Evolutionary conservation across 2,329 filamentous ascomycete genomes (phyloP).

Genomic region (Fusarium sp.): DNA sequence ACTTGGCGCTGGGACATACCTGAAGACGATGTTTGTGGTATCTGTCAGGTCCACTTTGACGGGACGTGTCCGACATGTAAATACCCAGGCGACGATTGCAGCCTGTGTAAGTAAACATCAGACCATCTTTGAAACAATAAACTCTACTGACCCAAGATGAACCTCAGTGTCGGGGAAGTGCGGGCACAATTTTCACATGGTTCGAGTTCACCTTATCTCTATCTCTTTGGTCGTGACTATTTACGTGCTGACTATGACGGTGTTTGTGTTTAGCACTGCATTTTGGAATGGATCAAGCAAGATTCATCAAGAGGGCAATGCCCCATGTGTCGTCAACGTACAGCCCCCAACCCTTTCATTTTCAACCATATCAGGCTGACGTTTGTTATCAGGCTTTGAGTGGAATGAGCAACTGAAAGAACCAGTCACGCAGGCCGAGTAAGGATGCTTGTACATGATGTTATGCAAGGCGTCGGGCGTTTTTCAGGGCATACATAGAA

Average conservation of each 20-base stretch:
- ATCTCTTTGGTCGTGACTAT: not conserved
- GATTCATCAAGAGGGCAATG: constrained; percentile 93
- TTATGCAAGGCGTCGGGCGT: constrained; percentile 34
- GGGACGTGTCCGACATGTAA: constrained; percentile 98
- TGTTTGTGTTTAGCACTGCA: constrained; percentile 77
- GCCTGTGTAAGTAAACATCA: constrained; percentile 71
- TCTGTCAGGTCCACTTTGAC: constrained; percentile 98
- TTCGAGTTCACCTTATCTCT: constrained; percentile 51
- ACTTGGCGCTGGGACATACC: constrained; percentile 98
- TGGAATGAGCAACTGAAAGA: constrained; percentile 52
- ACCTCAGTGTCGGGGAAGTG: constrained; percentile 85
- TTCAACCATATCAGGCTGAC: constrained; percentile 2
- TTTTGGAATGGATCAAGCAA: constrained; percentile 94
- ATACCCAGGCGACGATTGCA: constrained; percentile 96
- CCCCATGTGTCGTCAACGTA: constrained; percentile 97
- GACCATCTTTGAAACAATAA: constrained; percentile 13
- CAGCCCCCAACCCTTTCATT: constrained; percentile 32
- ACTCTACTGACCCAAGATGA: constrained; percentile 26
- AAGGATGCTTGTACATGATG: constrained; percentile 28
- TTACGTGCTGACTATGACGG: constrained; percentile 29
- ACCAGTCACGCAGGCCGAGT: constrained; percentile 42
- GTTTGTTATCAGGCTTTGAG: constrained; percentile 50
- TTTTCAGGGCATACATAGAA: constrained; percentile 27
- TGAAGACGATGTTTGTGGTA: constrained; percentile 97
- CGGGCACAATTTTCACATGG: constrained; percentile 98